Percentiles rank a stretch among this genome's conserved stretches.
phyloP scores from a whole-genome alignment of 371 early-diverging fungal species.

The Rhizopus delemar region DNA sequence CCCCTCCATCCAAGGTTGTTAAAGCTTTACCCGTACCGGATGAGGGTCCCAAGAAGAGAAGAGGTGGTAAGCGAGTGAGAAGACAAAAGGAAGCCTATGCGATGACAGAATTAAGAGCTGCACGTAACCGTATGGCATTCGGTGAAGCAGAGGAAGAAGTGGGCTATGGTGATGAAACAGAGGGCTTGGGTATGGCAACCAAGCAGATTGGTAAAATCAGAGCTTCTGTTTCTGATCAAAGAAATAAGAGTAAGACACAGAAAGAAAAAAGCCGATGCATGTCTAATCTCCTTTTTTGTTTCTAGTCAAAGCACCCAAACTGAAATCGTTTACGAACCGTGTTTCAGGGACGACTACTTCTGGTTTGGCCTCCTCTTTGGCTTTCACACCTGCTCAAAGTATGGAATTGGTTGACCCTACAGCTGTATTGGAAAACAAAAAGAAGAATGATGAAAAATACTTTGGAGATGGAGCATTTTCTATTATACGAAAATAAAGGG shows the following conservation, averaged over 20 bases:
- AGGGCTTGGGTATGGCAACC: constrained; percentile 90
- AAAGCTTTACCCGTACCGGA: constrained; percentile 93
- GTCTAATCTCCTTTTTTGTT: background rate
- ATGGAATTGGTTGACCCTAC: constrained; percentile 93
- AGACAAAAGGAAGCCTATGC: constrained; percentile 83
- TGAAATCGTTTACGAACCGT: constrained; percentile 41
- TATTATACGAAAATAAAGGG: constrained; percentile 49
- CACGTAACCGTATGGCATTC: constrained; percentile 90
- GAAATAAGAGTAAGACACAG: constrained; percentile 61
- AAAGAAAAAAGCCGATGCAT: background rate
- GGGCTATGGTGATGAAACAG: constrained; percentile 76
- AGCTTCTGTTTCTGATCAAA: constrained; percentile 59
- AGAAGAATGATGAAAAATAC: constrained; percentile 77
- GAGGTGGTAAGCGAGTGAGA: constrained; percentile 88
- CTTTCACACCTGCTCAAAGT: constrained; percentile 96
- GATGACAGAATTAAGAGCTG: constrained; percentile 87
- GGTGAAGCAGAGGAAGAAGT: constrained; percentile 91
- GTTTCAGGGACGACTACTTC: constrained; percentile 61
- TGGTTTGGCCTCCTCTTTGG: constrained; percentile 87
- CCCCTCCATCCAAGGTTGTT: constrained; percentile 80
- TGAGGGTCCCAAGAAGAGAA: constrained; percentile 86
- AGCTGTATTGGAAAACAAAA: constrained; percentile 60
- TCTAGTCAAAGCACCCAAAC: constrained; percentile 65
- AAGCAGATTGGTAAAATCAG: constrained; percentile 74
- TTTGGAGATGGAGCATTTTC: constrained; percentile 75